Conservation (phyloP, 768 basidiomycete species). For the Tricholoma flavovirens region DNA sequence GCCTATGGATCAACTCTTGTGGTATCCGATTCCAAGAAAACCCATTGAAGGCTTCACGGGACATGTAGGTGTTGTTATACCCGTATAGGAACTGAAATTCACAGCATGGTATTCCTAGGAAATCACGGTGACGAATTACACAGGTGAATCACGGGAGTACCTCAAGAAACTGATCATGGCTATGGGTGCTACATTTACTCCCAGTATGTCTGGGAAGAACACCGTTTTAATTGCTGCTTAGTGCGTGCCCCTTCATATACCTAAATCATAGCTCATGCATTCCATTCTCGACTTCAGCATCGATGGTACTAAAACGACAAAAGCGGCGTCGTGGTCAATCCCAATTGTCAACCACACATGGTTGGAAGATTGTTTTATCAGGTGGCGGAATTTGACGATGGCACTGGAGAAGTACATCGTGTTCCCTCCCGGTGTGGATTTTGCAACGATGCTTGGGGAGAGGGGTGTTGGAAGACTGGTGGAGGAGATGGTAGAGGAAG, state of each 20-base stretch:
- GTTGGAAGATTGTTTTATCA: constrained; percentile 85
- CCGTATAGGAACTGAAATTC: too few species aligned
- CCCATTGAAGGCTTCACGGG: constrained; percentile 52
- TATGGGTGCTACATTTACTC: constrained; percentile 78
- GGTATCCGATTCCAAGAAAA: constrained; percentile 72
- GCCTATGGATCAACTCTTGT: constrained; percentile 72
- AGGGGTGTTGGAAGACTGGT: constrained; percentile 30
- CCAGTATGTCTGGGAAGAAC: constrained; percentile 73
- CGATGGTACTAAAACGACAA: constrained; percentile 57
- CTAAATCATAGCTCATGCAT: not conserved
- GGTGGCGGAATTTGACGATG: constrained; percentile 68
- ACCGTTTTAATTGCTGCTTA: constrained; percentile 80
- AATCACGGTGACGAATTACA: constrained; percentile 86
- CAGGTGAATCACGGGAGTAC: constrained; percentile 81
- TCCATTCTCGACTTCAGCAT: constrained; percentile 26
- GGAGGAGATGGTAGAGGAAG: constrained; percentile 22
- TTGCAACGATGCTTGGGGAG: constrained; percentile 40
- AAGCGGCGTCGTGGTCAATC: constrained; percentile 76
- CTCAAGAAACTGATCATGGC: constrained; percentile 73
- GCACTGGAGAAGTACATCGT: constrained; percentile 61
- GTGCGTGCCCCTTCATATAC: constrained; percentile 36
- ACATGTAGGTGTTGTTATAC: constrained; percentile 42
- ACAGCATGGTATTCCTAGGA: constrained; percentile 40
- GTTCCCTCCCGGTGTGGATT: constrained; percentile 67
- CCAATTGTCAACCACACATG: constrained; percentile 86